These are phyloP conservation scores for Colletotrichum tropicicola DNA, from an alignment of 2,329 filamentous ascomycete species.

Conservation along the genomic window DNA sequence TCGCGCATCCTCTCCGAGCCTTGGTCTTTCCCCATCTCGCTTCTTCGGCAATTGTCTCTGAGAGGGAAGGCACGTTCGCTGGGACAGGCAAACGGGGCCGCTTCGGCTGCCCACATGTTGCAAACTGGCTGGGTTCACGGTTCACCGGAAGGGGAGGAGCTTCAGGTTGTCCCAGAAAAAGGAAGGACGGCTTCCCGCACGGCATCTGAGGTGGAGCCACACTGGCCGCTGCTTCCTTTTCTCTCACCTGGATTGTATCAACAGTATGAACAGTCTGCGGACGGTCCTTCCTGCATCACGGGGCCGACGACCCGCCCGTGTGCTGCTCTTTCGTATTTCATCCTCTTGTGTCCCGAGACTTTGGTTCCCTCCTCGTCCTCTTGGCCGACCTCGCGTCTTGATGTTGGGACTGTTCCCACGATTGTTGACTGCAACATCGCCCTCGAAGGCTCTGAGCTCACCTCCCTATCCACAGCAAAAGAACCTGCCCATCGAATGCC, in stretches of 20 bases:
- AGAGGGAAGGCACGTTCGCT: not conserved
- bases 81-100: not conserved
- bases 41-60: conserved; percentile 3
- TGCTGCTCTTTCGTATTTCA: conserved; percentile 14
- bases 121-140: not conserved
- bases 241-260: not conserved
- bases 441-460: too few species aligned
- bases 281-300: not conserved
- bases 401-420: not conserved
- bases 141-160: conserved; percentile 1
- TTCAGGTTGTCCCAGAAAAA: conserved; percentile 6
- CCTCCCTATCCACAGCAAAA: too few species aligned
- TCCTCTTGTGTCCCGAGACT: not conserved
- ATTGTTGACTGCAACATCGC: too few species aligned
- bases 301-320: too few species aligned
- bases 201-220: not conserved
- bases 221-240: not conserved
- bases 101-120: conserved; percentile 6
- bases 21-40: not conserved
- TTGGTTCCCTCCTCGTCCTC: not conserved
- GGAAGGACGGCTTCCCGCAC: conserved; percentile 12
- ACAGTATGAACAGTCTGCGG: too few species aligned
- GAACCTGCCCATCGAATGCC: not conserved
- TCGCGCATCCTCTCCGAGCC: not conserved
- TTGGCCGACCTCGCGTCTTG: not conserved